Percentiles rank a stretch among this genome's conserved stretches.
phyloP scores from a whole-genome alignment of 192 early-diverging fungal genomes.

The Coemansia guatemalensis region DNA sequence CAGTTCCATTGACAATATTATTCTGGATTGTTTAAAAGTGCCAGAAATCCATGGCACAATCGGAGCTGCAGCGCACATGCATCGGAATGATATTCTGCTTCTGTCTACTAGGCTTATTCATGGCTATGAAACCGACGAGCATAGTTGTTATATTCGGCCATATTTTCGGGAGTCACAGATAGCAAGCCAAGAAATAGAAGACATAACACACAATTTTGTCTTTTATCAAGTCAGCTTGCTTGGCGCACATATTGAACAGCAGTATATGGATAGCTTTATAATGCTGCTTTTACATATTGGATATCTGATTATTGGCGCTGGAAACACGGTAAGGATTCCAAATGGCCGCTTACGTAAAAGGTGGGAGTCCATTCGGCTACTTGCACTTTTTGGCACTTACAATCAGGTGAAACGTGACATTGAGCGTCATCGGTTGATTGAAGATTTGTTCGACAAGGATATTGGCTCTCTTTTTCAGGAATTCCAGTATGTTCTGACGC shows the following conservation, averaged over 20 bases:
- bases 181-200: not conserved
- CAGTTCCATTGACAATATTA: not conserved
- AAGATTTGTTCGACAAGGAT: not conserved
- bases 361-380: slow-evolving; percentile 1
- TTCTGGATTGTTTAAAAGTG: not conserved
- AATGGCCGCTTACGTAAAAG: not conserved
- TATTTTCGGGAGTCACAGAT: not conserved
- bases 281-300: slow-evolving; percentile 1
- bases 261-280: not conserved
- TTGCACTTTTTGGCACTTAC: not conserved
- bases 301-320: not conserved
- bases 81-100: not conserved
- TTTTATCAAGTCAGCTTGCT: not conserved
- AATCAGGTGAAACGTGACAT: not conserved
- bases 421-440: not conserved
- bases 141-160: not conserved
- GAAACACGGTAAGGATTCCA: not conserved
- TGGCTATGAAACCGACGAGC: not conserved
- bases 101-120: not conserved
- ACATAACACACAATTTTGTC: not conserved
- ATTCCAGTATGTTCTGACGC: not conserved
- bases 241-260: not conserved
- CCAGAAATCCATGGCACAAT: not conserved
- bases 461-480: not conserved
- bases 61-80: not conserved